Evolutionary conservation across 2,329 filamentous ascomycete genomes (phyloP).

Genomic region (Colletotrichum sp.): DNA sequence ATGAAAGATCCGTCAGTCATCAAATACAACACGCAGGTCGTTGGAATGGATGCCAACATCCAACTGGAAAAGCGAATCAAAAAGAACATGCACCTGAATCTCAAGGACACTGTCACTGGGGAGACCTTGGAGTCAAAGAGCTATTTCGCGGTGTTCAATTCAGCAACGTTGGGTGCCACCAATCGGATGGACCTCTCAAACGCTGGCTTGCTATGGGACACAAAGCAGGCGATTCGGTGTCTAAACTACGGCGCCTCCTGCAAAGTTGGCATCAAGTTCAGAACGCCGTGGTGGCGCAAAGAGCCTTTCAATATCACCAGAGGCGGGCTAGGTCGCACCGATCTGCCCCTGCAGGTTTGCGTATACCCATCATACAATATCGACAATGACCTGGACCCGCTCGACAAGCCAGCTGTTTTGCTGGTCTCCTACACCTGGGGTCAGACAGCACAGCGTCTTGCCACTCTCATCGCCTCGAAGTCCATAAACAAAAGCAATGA

Average conservation of each 20-base stretch:
- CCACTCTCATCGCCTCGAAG: slow-evolving; percentile 11
- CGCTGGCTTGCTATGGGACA: no score
- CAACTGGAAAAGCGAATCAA: slow-evolving; percentile 26
- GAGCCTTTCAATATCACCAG: no score
- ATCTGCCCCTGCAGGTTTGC: slow-evolving; percentile 22
- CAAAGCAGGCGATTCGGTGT: no score
- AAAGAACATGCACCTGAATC: not conserved
- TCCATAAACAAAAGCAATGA: not conserved
- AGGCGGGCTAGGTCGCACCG: slow-evolving; percentile 27
- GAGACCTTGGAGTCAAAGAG: not conserved
- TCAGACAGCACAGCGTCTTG: slow-evolving; percentile 35
- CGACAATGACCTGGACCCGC: slow-evolving; percentile 7
- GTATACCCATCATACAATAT: slow-evolving; percentile 39
- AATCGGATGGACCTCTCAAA: no score
- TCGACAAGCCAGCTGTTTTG: slow-evolving; percentile 29
- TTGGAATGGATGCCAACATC: not conserved
- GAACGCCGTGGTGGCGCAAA: no score
- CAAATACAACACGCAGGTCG: not conserved
- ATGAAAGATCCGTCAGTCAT: not conserved
- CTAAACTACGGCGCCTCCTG: no score
- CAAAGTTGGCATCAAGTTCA: no score
- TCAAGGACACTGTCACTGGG: not conserved
- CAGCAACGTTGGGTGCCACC: no score
- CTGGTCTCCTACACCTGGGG: slow-evolving; percentile 37
- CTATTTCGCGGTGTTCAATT: slow-evolving; percentile 28